Base-by-base conservation (phyloP, 2,329 filamentous ascomycete genomes). In the Epichloe gansuensis region DNA sequence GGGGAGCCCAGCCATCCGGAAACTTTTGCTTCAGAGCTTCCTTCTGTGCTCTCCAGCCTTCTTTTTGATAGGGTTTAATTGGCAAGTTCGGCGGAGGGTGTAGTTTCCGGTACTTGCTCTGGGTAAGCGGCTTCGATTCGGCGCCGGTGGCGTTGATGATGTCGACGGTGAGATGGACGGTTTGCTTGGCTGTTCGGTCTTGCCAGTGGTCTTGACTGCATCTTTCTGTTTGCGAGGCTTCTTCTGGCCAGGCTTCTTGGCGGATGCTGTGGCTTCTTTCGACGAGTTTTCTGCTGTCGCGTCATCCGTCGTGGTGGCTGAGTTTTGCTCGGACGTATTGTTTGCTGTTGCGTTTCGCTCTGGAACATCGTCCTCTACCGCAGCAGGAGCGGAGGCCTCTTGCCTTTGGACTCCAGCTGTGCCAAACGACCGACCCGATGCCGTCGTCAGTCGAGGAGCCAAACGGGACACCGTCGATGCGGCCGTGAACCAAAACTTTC, bases 1-100 rank as follows among this genome's bases (percentile, higher is more conserved):
- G 78, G 34, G 93, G 91, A 31, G 77, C 76, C 91, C 91, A 98
- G 9, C 84, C 82, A 7, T 84, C 79, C 2, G 81, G 81, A 58
- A 96, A 93, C 63, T 97, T 98, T 55, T 80, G 69, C 60, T 83
- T 79, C 38, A 94, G 69, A 0, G 82, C 85, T 2, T 72, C 72
- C 65, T 95, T 96, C 59, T 96, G 86, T 13, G 80, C 66, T 64
- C 80, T 76, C 93, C 93, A 97, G 3, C 62, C 55, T 57, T 83
- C 77, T 25, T 45, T 50, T 21, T 3, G 7, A 15, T 28, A 9
- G 23, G 50, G 13, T 7, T 17, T 35, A n/a, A 23, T 39, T 17
- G 5, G 12, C 15, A 31, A 8, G n/a, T 35, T 43, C 12, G 41
- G 41, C 17, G 6, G n/a, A 25, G 15, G n/a, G 3, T 17, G 37